A percentile compares a stretch with the other conserved stretches of the same genome.
Evolutionary conservation across 2,329 filamentous ascomycete genomes (phyloP).

Genomic region (Pseudogymnoascus verrucosus): DNA sequence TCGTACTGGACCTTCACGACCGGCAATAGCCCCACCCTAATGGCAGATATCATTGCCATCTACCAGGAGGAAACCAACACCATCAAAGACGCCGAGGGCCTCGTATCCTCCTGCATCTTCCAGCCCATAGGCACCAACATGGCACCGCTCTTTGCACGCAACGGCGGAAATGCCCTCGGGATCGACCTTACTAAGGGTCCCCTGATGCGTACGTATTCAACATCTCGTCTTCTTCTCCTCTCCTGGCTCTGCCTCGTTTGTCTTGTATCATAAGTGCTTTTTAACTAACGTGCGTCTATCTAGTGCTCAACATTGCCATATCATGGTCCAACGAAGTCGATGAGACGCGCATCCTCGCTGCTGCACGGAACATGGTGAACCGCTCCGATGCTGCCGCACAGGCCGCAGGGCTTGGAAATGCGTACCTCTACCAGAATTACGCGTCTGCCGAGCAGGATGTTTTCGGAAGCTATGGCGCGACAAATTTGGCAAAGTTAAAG

Average conservation of each 20-base stretch:
- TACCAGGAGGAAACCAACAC: slow-evolving; percentile 16
- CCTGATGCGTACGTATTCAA: slow-evolving; percentile 11
- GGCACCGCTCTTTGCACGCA: slow-evolving; percentile 29
- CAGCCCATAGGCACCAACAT: slow-evolving; percentile 36
- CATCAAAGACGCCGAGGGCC: slow-evolving; percentile 12
- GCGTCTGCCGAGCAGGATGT: slow-evolving; percentile 30
- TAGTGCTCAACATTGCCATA: slow-evolving; percentile 19
- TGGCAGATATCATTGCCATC: slow-evolving; percentile 17
- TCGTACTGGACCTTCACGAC: slow-evolving; percentile 12
- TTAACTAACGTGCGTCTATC: slow-evolving; percentile 5
- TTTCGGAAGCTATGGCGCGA: slow-evolving; percentile 29
- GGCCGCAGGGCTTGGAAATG: slow-evolving; percentile 28
- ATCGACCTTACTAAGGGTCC: slow-evolving; percentile 14
- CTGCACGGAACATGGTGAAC: slow-evolving; percentile 23
- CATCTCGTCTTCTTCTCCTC: slow-evolving; percentile 19
- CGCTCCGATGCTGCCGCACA: slow-evolving; percentile 24
- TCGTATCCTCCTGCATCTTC: slow-evolving; percentile 19
- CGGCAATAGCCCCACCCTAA: slow-evolving; percentile 12
- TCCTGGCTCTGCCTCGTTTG: slow-evolving; percentile 19
- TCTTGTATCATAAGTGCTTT: slow-evolving; percentile 15
- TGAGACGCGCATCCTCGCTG: slow-evolving; percentile 28
- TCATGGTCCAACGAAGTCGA: slow-evolving; percentile 26
- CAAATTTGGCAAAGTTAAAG: slow-evolving; percentile 26
- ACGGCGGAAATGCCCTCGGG: slow-evolving; percentile 26
- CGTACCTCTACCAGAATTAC: slow-evolving; percentile 36